These are phyloP conservation scores for Spergularia marina DNA, from an alignment of 148 eudicot genomes.

Conservation along the genomic window DNA sequence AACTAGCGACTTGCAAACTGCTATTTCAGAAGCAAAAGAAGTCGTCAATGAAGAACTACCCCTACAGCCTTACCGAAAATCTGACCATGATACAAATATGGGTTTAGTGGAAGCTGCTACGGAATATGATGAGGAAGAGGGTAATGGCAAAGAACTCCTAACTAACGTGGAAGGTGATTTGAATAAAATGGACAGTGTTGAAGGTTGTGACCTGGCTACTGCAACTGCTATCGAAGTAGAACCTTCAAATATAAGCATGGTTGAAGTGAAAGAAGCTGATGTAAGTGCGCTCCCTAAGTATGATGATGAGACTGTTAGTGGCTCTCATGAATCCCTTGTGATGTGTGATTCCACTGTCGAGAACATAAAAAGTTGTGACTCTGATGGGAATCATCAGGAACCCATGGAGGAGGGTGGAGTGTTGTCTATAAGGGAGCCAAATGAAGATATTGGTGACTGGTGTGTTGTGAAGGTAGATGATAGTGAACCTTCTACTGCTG, in stretches of 20 bases:
- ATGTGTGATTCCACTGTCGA: slow-evolving; percentile 9
- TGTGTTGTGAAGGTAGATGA: slow-evolving; percentile 21
- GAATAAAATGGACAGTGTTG: slow-evolving; percentile 26
- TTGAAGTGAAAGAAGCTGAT: slow-evolving; percentile 23
- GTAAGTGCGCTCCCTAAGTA: background rate
- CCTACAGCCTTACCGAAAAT: slow-evolving; percentile 18
- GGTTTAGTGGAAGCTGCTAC: slow-evolving; percentile 23
- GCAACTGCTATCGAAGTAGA: slow-evolving; percentile 16
- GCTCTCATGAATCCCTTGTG: background rate
- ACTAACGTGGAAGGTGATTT: slow-evolving; percentile 20
- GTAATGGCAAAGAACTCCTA: slow-evolving; percentile 23
- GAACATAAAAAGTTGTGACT: background rate
- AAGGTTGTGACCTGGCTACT: slow-evolving; percentile 22
- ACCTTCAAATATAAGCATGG: slow-evolving; percentile 6
- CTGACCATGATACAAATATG: slow-evolving; percentile 17
- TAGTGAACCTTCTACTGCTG: slow-evolving; percentile 20
- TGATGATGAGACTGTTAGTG: slow-evolving; percentile 28
- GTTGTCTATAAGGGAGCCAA: background rate
- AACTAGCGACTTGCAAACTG: slow-evolving; percentile 14
- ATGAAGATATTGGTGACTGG: slow-evolving; percentile 19
- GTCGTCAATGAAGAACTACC: slow-evolving; percentile 21
- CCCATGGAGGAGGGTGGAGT: slow-evolving; percentile 10
- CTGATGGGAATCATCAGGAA: slow-evolving; percentile 13
- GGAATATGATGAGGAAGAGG: slow-evolving; percentile 20
- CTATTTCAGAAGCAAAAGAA: slow-evolving; percentile 28